Conservation (phyloP, 2,329 filamentous ascomycete genomes). For the Knufia petricola region DNA sequence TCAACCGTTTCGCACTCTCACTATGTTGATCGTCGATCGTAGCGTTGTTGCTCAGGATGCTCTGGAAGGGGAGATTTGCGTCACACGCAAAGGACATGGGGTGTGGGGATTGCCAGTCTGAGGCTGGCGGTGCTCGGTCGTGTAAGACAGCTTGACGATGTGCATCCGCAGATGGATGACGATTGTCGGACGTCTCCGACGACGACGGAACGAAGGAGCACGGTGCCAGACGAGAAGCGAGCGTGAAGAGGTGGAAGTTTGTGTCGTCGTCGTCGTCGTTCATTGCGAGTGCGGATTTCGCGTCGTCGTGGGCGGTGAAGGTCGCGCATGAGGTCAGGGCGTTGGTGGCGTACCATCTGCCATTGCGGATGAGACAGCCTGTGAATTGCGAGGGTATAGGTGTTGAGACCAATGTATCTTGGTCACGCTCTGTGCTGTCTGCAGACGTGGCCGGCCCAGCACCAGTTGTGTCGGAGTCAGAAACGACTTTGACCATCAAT, state of each 20-base stretch:
- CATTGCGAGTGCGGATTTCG: neutral
- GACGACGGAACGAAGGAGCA: conserved; percentile 3
- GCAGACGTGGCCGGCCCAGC: no score
- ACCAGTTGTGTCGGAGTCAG: neutral
- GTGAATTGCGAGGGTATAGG: conserved; percentile 21
- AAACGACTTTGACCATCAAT: conserved; percentile 41
- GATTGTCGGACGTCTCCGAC: no score
- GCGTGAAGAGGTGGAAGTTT: conserved; percentile 7
- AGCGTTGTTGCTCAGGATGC: conserved; percentile 6
- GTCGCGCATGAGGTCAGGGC: conserved; percentile 54
- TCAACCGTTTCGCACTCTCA: neutral
- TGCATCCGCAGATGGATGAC: no score
- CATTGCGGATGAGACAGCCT: conserved; percentile 59
- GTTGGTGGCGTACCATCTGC: conserved; percentile 54
- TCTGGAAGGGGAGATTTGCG: conserved; percentile 2
- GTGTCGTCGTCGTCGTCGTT: neutral
- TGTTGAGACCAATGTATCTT: neutral
- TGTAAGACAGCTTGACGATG: neutral
- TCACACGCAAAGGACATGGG: conserved; percentile 1
- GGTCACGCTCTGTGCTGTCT: neutral
- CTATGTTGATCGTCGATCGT: conserved; percentile 1
- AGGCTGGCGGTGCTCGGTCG: neutral
- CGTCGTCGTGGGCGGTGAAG: conserved; percentile 40
- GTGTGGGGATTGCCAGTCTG: neutral
- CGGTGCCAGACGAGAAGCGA: conserved; percentile 5